phyloP scores from a whole-genome alignment of 306 rosid species.

The Vigna hirtella region DNA sequence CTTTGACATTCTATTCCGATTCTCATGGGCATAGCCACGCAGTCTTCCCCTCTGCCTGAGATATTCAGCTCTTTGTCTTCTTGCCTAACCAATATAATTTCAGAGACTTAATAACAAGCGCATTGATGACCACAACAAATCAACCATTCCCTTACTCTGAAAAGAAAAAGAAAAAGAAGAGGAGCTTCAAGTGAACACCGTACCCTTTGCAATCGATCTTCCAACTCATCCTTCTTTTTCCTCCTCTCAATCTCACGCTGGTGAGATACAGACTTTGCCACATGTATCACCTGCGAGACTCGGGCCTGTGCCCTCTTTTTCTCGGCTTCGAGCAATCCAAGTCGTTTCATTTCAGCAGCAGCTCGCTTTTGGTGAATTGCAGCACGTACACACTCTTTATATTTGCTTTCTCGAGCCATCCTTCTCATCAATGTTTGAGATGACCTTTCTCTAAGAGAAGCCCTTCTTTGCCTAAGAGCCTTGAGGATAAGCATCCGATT shows the following conservation, averaged over 20 bases:
- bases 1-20: slow-evolving; percentile 61
- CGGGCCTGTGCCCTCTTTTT: slow-evolving; percentile 85
- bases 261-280: slow-evolving; percentile 80
- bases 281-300: slow-evolving; percentile 71
- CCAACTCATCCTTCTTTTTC: slow-evolving; percentile 79
- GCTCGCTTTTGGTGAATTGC: slow-evolving; percentile 86
- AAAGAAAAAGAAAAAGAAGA: background rate
- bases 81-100: slow-evolving; percentile 67
- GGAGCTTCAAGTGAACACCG: slow-evolving; percentile 30
- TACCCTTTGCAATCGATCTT: slow-evolving; percentile 93
- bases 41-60: slow-evolving; percentile 81
- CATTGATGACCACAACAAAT: slow-evolving; percentile 12
- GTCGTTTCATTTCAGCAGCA: slow-evolving; percentile 89
- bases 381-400: slow-evolving; percentile 87
- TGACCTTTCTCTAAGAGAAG: slow-evolving; percentile 84
- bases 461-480: slow-evolving; percentile 85
- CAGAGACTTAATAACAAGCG: slow-evolving; percentile 21
- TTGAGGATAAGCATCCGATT: slow-evolving; percentile 87
- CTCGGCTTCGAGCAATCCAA: slow-evolving; percentile 83
- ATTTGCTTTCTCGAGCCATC: slow-evolving; percentile 82
- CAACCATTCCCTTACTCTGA: background rate
- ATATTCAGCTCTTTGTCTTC: slow-evolving; percentile 85
- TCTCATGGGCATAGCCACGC: slow-evolving; percentile 53
- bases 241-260: slow-evolving; percentile 92
- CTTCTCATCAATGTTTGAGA: slow-evolving; percentile 80